Evolutionary conservation across 2,329 filamentous ascomycete species (phyloP).

Genomic region (Colletotrichum scovillei): DNA sequence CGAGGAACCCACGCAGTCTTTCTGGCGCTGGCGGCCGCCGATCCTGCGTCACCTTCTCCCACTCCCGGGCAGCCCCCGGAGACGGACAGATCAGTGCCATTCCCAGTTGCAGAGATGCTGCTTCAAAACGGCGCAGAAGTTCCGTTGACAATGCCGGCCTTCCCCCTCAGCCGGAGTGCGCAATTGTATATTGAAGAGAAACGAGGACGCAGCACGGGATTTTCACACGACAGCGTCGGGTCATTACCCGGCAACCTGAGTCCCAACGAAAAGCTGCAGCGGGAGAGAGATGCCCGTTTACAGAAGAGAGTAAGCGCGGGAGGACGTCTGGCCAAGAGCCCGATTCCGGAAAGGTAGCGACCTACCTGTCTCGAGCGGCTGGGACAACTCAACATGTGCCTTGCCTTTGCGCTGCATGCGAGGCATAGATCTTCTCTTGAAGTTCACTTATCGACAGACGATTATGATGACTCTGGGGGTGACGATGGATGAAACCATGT

Average conservation of each 20-base stretch:
- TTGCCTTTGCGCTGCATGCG: slow-evolving; percentile 21
- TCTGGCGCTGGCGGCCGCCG: slow-evolving; percentile 90
- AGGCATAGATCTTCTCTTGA: slow-evolving; percentile 20
- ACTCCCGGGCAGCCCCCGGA: slow-evolving; percentile 52
- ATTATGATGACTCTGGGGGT: slow-evolving; percentile 21
- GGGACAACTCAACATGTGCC: slow-evolving; percentile 26
- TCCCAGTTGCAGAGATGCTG: slow-evolving; percentile 90
- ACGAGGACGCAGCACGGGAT: slow-evolving; percentile 59
- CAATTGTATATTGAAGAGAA: slow-evolving; percentile 88
- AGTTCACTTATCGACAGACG: slow-evolving; percentile 1
- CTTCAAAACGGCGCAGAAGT: slow-evolving; percentile 95
- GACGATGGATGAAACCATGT: slow-evolving; percentile 15
- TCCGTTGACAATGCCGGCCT: slow-evolving; percentile 78
- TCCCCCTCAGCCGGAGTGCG: slow-evolving; percentile 84
- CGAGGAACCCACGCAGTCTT: slow-evolving; percentile 90
- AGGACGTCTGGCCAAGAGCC: slow-evolving; percentile 75
- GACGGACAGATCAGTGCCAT: slow-evolving; percentile 71
- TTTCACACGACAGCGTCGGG: slow-evolving; percentile 68
- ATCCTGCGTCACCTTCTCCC: slow-evolving; percentile 81
- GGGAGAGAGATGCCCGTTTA: slow-evolving; percentile 75
- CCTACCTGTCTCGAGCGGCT: slow-evolving; percentile 40
- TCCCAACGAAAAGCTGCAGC: slow-evolving; percentile 61
- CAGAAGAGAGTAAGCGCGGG: slow-evolving; percentile 85
- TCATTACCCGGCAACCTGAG: slow-evolving; percentile 65
- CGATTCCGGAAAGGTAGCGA: slow-evolving; percentile 71